Conservation (phyloP, 129 eudicot genomes). For the Pulicaria dysenterica region DNA sequence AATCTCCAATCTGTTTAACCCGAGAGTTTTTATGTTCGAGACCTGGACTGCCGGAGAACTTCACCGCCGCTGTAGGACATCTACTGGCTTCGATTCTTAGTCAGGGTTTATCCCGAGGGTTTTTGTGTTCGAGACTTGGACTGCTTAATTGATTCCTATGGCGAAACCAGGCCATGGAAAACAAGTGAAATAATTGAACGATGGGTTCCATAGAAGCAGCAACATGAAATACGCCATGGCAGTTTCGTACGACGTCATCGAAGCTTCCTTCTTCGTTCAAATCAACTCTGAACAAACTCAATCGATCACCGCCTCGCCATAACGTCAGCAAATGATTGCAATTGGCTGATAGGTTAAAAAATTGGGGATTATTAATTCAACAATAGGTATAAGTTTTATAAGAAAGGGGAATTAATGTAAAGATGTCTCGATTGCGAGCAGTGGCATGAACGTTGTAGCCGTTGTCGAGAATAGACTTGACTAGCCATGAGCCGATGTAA, state of each 20-base stretch:
- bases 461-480: conserved; percentile 57
- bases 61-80: too few species aligned
- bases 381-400: not conserved
- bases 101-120: too few species aligned
- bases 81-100: too few species aligned
- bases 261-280: conserved; percentile 81
- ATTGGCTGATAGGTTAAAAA: conserved; percentile 40
- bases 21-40: too few species aligned
- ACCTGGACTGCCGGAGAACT: too few species aligned
- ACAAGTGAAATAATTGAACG: too few species aligned
- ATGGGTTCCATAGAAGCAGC: conserved; percentile 77
- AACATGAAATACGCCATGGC: conserved; percentile 84
- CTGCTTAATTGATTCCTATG: too few species aligned
- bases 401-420: not conserved
- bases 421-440: conserved; percentile 60
- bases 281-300: conserved; percentile 69
- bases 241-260: conserved; percentile 75
- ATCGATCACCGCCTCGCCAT: conserved; percentile 50
- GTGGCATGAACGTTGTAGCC: conserved; percentile 77
- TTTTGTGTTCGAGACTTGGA: too few species aligned
- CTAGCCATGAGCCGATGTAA: conserved; percentile 89
- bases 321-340: conserved; percentile 41
- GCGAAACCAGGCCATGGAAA: too few species aligned
- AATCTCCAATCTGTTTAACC: too few species aligned
- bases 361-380: not conserved